phyloP scores from a whole-genome alignment of 176 grass and related monocot species.

The Aegilops tauschii region DNA sequence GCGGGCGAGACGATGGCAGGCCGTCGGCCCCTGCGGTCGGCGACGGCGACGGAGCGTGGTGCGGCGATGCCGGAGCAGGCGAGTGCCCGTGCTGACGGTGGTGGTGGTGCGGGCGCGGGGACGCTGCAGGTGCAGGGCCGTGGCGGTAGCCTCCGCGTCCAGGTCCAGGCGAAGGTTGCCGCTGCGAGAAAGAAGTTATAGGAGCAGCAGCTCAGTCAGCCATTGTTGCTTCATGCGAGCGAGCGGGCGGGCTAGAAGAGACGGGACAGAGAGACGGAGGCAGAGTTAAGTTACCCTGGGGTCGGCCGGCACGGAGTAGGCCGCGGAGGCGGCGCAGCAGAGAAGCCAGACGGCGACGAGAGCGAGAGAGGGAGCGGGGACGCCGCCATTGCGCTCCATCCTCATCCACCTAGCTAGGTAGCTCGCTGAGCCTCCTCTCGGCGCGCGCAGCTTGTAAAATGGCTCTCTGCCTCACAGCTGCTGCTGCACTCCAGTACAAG shows the following conservation, averaged over 20 bases:
- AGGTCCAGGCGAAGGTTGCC: background rate
- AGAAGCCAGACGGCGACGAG: background rate
- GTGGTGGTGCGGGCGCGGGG: background rate
- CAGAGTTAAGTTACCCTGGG: background rate
- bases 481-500: background rate
- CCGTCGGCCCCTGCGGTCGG: slow-evolving; percentile 37
- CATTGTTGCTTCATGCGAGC: background rate
- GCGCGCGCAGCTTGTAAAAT: background rate
- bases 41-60: slow-evolving; percentile 8
- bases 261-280: background rate
- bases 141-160: background rate
- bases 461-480: no score
- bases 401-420: background rate
- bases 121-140: background rate
- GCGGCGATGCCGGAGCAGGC: background rate
- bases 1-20: background rate
- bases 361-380: background rate
- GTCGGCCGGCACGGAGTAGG: background rate
- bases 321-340: background rate
- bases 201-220: background rate
- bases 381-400: background rate
- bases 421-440: background rate
- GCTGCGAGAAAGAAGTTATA: background rate
- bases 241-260: fast-evolving
- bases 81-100: background rate